These are phyloP conservation scores for Talaromyces verruculosus DNA, from an alignment of 2,329 filamentous ascomycete species.

Conservation along the genomic window DNA sequence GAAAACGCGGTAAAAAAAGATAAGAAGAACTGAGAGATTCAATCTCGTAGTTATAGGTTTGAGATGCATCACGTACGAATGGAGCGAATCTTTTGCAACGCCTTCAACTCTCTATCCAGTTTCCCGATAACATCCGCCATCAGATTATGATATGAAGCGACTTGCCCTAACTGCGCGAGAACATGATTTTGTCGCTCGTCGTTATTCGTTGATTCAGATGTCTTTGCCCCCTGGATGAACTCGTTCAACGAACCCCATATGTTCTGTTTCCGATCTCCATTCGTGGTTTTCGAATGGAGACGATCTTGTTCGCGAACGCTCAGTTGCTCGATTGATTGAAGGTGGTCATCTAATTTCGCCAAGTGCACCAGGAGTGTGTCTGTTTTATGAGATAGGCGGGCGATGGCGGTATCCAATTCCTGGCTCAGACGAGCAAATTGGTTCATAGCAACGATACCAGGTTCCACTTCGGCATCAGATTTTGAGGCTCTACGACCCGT, in stretches of 20 bases:
- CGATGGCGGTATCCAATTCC: slow-evolving; percentile 10
- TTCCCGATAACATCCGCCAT: slow-evolving; percentile 15
- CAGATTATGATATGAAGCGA: slow-evolving; percentile 13
- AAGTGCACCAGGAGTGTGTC: slow-evolving; percentile 8
- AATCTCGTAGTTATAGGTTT: background rate
- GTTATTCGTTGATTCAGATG: background rate
- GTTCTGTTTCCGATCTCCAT: background rate
- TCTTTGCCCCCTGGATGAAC: background rate
- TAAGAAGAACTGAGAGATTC: background rate
- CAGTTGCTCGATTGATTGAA: slow-evolving; percentile 19
- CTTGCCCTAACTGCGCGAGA: slow-evolving; percentile 9
- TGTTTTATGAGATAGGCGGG: slow-evolving; percentile 13
- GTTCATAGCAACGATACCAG: slow-evolving; percentile 5
- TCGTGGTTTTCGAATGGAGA: background rate
- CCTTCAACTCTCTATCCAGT: slow-evolving; percentile 20
- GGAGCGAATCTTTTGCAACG: slow-evolving; percentile 20
- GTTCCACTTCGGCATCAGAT: background rate
- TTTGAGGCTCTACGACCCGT: background rate
- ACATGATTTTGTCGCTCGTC: background rate
- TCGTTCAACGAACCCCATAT: slow-evolving; percentile 8
- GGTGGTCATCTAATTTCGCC: slow-evolving; percentile 21
- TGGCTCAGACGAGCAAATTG: slow-evolving; percentile 15
- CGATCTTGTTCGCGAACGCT: slow-evolving; percentile 17
- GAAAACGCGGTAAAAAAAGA: background rate
- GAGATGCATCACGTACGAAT: slow-evolving; percentile 14